Percentiles rank a stretch among this genome's conserved stretches.
Evolutionary conservation across 352 stramenopile species (phyloP).

Genomic region (Halophytophthora batemanensis): DNA sequence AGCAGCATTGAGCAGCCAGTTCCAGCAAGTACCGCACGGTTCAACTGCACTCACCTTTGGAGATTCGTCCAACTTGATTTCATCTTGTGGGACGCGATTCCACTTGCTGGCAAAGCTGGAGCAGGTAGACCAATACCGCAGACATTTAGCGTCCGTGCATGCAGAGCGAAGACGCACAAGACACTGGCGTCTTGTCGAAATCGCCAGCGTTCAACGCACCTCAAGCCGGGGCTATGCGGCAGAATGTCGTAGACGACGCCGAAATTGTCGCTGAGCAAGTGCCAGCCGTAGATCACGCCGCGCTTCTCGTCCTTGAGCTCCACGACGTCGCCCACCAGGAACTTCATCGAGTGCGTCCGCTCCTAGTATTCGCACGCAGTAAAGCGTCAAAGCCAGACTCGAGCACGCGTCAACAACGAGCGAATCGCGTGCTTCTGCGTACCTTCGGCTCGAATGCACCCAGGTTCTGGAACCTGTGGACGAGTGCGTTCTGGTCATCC

Average conservation of each 20-base stretch:
- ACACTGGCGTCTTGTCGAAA: too few species aligned
- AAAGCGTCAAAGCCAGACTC: neutral
- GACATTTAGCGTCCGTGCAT: too few species aligned
- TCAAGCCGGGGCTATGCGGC: conserved; percentile 48
- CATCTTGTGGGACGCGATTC: conserved; percentile 55
- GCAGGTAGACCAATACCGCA: too few species aligned
- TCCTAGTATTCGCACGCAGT: conserved; percentile 36
- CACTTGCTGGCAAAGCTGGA: conserved; percentile 49
- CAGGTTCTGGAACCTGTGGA: conserved; percentile 41
- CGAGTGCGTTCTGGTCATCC: conserved; percentile 69
- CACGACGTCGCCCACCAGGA: conserved; percentile 69
- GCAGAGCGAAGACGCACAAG: too few species aligned
- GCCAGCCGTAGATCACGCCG: conserved; percentile 68
- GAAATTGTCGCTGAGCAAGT: conserved; percentile 22
- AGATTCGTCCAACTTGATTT: conserved; percentile 36
- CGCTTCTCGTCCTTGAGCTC: conserved; percentile 44
- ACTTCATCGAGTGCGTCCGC: conserved; percentile 47
- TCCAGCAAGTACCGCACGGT: neutral
- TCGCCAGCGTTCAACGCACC: conserved; percentile 17
- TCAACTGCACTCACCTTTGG: conserved; percentile 30
- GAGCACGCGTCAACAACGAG: neutral
- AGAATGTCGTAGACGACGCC: conserved; percentile 70
- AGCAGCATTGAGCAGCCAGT: neutral
- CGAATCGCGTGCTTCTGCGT: conserved; percentile 6
- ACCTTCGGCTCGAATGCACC: conserved; percentile 56